phyloP scores from a whole-genome alignment of 2,329 filamentous ascomycete genomes.

The Scleromitrula shiraiana region DNA sequence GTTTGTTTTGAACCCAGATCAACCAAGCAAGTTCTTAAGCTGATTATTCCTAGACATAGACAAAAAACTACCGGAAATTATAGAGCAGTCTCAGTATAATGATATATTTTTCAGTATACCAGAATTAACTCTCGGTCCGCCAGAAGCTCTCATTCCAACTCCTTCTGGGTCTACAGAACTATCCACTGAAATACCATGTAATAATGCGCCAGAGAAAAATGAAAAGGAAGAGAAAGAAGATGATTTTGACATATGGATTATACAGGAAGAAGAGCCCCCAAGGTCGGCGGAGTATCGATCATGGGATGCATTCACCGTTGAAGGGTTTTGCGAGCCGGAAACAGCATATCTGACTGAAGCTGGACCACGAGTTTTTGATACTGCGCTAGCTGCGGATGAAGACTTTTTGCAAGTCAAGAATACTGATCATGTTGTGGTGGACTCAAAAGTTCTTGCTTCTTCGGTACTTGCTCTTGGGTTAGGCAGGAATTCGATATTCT shows the following conservation, averaged over 20 bases:
- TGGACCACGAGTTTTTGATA: constrained; percentile 58
- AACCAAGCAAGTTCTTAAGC: not conserved
- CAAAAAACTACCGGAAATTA: constrained; percentile 18
- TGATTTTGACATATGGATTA: constrained; percentile 40
- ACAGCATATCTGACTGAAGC: constrained; percentile 61
- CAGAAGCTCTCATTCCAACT: constrained; percentile 1
- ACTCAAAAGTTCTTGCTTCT: constrained; percentile 41
- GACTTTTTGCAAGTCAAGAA: constrained; percentile 36
- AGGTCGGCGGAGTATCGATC: constrained; percentile 42
- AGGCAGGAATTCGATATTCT: constrained; percentile 65
- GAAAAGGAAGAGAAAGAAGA: constrained; percentile 24
- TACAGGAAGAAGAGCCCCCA: constrained; percentile 28
- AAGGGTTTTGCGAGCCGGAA: constrained; percentile 32
- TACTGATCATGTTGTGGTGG: constrained; percentile 36
- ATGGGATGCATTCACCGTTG: constrained; percentile 59
- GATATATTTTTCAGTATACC: constrained; percentile 27
- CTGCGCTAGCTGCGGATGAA: constrained; percentile 39
- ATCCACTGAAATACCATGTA: not conserved
- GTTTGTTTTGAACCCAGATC: constrained; percentile 11
- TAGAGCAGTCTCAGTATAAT: constrained; percentile 13
- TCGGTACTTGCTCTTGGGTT: constrained; percentile 60
- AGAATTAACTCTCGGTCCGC: constrained; percentile 18
- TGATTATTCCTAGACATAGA: constrained; percentile 22
- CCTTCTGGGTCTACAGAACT: constrained; percentile 9
- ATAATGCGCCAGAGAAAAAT: constrained; percentile 10